These are phyloP conservation scores for Fusarium sp. DNA, from an alignment of 2,329 filamentous ascomycete species.

Conservation along the genomic window DNA sequence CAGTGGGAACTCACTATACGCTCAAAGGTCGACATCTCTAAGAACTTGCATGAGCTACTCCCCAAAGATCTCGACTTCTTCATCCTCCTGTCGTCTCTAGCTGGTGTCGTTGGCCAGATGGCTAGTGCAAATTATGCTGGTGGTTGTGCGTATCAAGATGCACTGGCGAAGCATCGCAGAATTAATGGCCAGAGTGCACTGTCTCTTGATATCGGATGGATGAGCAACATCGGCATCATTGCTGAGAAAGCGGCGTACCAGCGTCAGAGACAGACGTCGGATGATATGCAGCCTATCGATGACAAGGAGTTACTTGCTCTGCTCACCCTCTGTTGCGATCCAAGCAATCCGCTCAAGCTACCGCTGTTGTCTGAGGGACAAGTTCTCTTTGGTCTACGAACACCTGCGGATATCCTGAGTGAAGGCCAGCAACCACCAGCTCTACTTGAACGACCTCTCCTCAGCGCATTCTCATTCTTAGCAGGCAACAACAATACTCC, in stretches of 20 bases:
- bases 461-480: neutral
- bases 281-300: neutral
- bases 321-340: neutral
- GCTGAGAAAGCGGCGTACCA: neutral
- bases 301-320: neutral
- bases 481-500: rapidly evolving
- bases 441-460: neutral
- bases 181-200: neutral
- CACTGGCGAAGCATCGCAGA: neutral
- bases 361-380: neutral
- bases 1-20: constrained; percentile 38
- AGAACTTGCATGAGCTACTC: neutral
- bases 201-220: neutral
- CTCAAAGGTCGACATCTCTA: constrained; percentile 49
- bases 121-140: constrained; percentile 53
- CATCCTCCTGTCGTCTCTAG: constrained; percentile 13
- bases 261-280: neutral
- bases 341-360: rapidly evolving
- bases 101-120: constrained; percentile 46
- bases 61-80: neutral
- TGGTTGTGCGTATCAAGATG: constrained; percentile 33
- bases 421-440: neutral
- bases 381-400: neutral
- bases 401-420: neutral
- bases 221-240: constrained; percentile 1